Evolutionary conservation across 768 basidiomycete species (phyloP), one percentile per base, ranked within the genome.

Genomic region (Mrakia frigida): DNA sequence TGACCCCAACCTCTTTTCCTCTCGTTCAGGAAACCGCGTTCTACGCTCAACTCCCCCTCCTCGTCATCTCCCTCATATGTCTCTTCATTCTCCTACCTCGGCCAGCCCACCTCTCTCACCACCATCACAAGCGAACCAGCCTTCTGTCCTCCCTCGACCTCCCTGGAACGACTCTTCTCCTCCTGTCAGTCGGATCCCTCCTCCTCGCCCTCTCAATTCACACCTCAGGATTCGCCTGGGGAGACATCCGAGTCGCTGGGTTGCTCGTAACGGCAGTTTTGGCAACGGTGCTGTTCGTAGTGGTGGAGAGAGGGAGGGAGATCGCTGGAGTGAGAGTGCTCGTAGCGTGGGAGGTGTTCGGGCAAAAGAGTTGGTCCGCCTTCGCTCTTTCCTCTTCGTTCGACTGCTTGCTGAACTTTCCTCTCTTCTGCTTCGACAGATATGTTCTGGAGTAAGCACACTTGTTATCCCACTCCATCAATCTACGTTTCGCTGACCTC

Each of bases 61-160:
- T 77, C 53, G 16, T 53, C 37, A 13, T 73, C 59, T 37, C 71
- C 37, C 50, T 77, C 23, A 35, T 69, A 31, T 35, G 43, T 1
- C 63, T 77, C 39, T 73, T 28, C 39, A 52, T 77, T 25, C 76
- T 73, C 33, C 63, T 77, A 6, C 71, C 76, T 28, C 61, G 39
- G 18, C 71, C 61, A 5, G 28, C 76, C 4, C 41, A 35, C 50
- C 71, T 31, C 31, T n/a, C 73, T 9, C 43, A 31, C 10, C 46
- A 21, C 21, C 50, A 72, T 16, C 50, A 52, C 21, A 68, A 68
- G 39, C 3, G 9, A 9, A 18, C 31, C n/a, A 39, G 46, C 14
- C 70, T 77, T 35, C 37, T 73, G 16, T 31, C 39, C 11, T 31
- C 72, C 5, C 41, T 77, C 37, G 76, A 77, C 50, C 71, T 77